Conservation (phyloP, 345 rosid genomes). For the Lepidium didymum region DNA sequence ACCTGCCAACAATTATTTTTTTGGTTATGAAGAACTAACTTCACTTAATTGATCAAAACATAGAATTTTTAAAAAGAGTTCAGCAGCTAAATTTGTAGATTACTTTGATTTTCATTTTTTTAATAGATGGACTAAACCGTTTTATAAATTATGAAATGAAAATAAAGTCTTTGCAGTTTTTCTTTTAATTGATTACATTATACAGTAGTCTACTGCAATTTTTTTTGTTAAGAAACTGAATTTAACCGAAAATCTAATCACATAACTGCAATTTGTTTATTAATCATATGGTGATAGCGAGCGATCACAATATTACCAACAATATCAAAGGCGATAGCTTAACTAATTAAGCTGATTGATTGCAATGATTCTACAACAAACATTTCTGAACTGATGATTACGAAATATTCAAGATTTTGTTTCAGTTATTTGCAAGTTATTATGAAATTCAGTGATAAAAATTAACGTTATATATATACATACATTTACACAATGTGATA, state of each 20-base stretch:
- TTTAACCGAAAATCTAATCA: background rate
- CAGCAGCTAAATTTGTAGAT: background rate
- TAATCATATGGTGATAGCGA: background rate
- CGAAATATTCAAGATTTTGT: background rate
- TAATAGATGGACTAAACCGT: background rate
- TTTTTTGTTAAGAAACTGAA: background rate
- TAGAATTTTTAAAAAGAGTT: background rate
- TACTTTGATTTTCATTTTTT: background rate
- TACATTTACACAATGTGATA: no score
- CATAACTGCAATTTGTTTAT: background rate
- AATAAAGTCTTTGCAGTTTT: background rate
- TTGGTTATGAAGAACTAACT: conserved; percentile 10
- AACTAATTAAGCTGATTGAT: background rate
- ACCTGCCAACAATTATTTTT: conserved; percentile 16
- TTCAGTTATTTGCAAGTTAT: background rate
- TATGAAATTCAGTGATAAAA: background rate
- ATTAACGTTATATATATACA: background rate
- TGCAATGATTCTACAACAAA: background rate
- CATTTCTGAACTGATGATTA: background rate
- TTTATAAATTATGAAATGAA: background rate
- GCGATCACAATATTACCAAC: background rate
- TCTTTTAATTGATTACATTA: background rate
- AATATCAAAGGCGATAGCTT: background rate
- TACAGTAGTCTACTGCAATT: background rate
- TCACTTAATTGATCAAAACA: background rate